phyloP scores from a whole-genome alignment of 352 stramenopile genomes.

The Aphanomyces euteiches region DNA sequence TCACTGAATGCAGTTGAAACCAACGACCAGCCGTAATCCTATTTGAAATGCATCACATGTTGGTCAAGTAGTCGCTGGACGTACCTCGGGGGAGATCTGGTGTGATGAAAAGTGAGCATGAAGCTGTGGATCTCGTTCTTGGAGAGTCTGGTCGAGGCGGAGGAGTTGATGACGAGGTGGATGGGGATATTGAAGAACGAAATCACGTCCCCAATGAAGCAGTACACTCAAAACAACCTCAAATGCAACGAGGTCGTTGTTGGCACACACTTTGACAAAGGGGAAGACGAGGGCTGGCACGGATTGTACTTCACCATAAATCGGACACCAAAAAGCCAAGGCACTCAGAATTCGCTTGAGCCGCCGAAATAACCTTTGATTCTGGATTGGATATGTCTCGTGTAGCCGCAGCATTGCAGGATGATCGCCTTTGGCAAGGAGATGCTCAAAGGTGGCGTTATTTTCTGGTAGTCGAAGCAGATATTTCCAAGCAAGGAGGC shows the following conservation, averaged over 20 bases:
- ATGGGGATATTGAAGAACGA: slow-evolving; percentile 79
- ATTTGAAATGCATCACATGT: slow-evolving; percentile 6
- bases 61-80: not conserved
- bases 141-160: slow-evolving; percentile 66
- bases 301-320: slow-evolving; percentile 82
- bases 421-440: slow-evolving; percentile 75
- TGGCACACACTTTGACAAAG: slow-evolving; percentile 81
- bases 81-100: slow-evolving; percentile 48
- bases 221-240: slow-evolving; percentile 82
- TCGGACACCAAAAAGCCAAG: slow-evolving; percentile 87
- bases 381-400: slow-evolving; percentile 75
- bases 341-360: slow-evolving; percentile 77
- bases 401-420: slow-evolving; percentile 60
- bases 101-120: slow-evolving; percentile 72
- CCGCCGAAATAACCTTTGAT: slow-evolving; percentile 65
- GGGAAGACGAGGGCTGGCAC: slow-evolving; percentile 83
- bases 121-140: slow-evolving; percentile 63
- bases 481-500: slow-evolving; percentile 79
- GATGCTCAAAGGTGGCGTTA: slow-evolving; percentile 62
- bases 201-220: slow-evolving; percentile 80
- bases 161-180: slow-evolving; percentile 68
- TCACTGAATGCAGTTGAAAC: slow-evolving; percentile 86
- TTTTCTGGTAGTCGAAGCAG: slow-evolving; percentile 82
- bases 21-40: slow-evolving; percentile 75
- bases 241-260: slow-evolving; percentile 88